Evolutionary conservation across 768 basidiomycete genomes (phyloP).

Genomic region (Gelatoporia subvermispora): DNA sequence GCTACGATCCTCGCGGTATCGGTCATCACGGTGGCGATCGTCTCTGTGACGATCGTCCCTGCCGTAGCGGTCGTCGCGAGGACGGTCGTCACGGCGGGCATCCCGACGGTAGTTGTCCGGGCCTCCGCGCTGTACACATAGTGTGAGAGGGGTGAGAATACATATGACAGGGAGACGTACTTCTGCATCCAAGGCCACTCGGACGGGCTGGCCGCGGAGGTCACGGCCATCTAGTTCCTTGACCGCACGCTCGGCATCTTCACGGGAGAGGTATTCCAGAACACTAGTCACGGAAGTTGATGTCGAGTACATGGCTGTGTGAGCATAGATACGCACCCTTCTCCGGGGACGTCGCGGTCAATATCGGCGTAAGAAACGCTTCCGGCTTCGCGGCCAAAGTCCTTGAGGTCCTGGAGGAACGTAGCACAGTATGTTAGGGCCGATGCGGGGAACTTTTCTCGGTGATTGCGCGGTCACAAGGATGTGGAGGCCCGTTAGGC

Average conservation of each 20-base stretch:
- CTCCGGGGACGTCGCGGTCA: constrained; percentile 77
- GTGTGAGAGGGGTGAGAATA: background rate
- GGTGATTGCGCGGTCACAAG: too few relatives aligned
- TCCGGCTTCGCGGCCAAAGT: constrained; percentile 92
- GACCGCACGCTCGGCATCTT: constrained; percentile 92
- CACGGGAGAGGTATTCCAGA: constrained; percentile 83
- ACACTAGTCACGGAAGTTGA: constrained; percentile 43
- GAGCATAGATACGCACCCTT: constrained; percentile 62
- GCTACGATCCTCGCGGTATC: constrained; percentile 40
- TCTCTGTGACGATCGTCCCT: constrained; percentile 21
- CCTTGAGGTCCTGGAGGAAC: constrained; percentile 85
- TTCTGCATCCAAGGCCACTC: constrained; percentile 60
- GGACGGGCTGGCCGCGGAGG: constrained; percentile 77
- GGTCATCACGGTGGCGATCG: constrained; percentile 33
- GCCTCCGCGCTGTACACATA: constrained; percentile 47
- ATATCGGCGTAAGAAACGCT: constrained; percentile 94
- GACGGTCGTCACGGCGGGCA: constrained; percentile 52
- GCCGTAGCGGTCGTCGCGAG: constrained; percentile 51
- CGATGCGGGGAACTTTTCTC: background rate
- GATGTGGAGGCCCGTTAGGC: too few relatives aligned
- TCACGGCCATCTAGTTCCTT: constrained; percentile 83
- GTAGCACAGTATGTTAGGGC: background rate
- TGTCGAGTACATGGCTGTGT: background rate
- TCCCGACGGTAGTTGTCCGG: constrained; percentile 59
- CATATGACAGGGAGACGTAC: constrained; percentile 32